These are phyloP conservation scores for Plasmodium malariae DNA, from an alignment of 169 alveolate genomes.

Conservation along the genomic window DNA sequence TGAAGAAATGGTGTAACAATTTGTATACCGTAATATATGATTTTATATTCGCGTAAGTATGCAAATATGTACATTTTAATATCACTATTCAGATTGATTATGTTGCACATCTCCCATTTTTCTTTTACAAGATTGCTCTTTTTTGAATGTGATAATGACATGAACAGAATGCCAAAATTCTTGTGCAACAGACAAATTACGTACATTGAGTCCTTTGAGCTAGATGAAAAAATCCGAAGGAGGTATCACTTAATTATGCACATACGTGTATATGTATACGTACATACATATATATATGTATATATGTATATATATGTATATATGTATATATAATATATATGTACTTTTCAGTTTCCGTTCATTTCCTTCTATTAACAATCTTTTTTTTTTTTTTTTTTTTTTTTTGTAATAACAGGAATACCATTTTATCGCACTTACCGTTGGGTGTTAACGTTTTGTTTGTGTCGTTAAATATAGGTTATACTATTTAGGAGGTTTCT, in stretches of 20 bases:
- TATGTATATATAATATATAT: not conserved
- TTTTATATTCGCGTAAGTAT: not conserved
- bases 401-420: conserved; percentile 7
- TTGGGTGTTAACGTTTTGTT: conserved; percentile 53
- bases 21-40: not conserved
- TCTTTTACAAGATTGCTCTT: conserved; percentile 25
- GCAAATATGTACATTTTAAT: not conserved
- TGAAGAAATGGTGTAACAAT: not conserved
- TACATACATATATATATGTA: not conserved
- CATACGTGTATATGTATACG: not conserved
- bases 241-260: conserved; percentile 13
- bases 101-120: not conserved
- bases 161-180: conserved; percentile 56
- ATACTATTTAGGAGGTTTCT: not conserved
- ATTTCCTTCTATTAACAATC: not conserved
- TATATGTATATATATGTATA: not conserved
- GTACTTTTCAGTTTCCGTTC: too few species aligned
- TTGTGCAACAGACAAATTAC: conserved; percentile 48
- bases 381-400: conserved; percentile 7
- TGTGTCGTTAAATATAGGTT: conserved; percentile 51
- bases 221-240: conserved; percentile 48
- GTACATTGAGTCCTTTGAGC: conserved; percentile 57
- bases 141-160: conserved; percentile 39
- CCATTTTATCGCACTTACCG: conserved; percentile 48
- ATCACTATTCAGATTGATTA: not conserved